phyloP scores from a whole-genome alignment of 1,139 yeast species.

The Zygoascus sp. region DNA sequence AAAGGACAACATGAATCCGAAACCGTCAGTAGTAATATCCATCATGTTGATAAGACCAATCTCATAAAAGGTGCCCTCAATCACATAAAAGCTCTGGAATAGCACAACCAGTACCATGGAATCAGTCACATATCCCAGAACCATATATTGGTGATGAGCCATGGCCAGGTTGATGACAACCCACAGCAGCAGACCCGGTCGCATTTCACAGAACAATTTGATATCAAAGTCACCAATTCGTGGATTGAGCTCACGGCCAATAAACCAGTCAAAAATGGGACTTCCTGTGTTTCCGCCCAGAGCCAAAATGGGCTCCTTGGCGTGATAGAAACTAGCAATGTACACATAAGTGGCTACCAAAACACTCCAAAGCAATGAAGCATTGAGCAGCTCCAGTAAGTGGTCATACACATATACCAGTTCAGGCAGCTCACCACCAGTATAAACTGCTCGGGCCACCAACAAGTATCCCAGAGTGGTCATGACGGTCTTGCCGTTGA shows the following conservation, averaged over 20 bases:
- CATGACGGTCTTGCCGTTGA: conserved; percentile 69
- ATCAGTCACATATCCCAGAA: conserved; percentile 58
- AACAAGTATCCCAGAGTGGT: conserved; percentile 46
- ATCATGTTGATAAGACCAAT: conserved; percentile 89
- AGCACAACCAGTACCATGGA: conserved; percentile 65
- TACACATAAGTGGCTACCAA: conserved; percentile 63
- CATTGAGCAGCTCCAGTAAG: conserved; percentile 58
- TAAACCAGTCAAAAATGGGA: conserved; percentile 84
- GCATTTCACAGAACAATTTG: conserved; percentile 85
- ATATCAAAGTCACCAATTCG: conserved; percentile 81
- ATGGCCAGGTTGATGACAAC: conserved; percentile 71
- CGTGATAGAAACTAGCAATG: conserved; percentile 54
- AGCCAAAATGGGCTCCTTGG: conserved; percentile 72
- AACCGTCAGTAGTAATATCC: conserved; percentile 94
- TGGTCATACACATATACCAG: conserved; percentile 68
- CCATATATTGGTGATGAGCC: conserved; percentile 71
- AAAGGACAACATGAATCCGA: conserved; percentile 91
- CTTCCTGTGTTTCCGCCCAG: conserved; percentile 83
- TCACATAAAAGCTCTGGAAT: conserved; percentile 74
- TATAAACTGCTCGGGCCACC: conserved; percentile 46
- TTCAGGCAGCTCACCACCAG: conserved; percentile 67
- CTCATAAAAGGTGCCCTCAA: conserved; percentile 91
- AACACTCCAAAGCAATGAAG: conserved; percentile 61
- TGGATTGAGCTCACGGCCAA: conserved; percentile 94
- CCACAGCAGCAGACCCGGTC: conserved; percentile 94